phyloP scores from a whole-genome alignment of 2,329 filamentous ascomycete genomes.

The Emericellopsis atlantica region DNA sequence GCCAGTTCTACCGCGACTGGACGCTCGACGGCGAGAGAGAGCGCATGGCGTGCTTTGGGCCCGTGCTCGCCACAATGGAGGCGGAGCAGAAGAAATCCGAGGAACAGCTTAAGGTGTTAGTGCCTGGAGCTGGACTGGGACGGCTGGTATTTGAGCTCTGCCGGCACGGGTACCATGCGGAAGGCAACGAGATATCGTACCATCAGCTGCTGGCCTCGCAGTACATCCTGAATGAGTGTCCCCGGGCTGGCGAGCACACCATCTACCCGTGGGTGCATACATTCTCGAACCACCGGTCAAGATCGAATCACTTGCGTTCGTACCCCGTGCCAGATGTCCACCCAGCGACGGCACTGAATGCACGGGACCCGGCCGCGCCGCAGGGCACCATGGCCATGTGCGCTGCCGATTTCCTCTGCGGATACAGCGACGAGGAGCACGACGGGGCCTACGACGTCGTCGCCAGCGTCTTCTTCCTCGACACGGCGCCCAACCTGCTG shows the following conservation, averaged over 20 bases:
- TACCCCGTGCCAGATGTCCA: constrained; percentile 74
- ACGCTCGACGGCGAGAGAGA: constrained; percentile 64
- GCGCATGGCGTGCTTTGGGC: constrained; percentile 63
- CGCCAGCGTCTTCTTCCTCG: constrained; percentile 87
- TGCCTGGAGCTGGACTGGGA: constrained; percentile 83
- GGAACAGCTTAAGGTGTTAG: constrained; percentile 52
- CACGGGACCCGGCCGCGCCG: constrained; percentile 10
- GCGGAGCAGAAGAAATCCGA: constrained; percentile 26
- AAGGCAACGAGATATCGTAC: constrained; percentile 95
- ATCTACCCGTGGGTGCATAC: constrained; percentile 78
- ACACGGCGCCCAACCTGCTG: constrained; percentile 88
- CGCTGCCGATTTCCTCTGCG: constrained; percentile 81
- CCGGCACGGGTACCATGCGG: constrained; percentile 55
- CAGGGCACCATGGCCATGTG: constrained; percentile 78
- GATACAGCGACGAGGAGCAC: constrained; percentile 58
- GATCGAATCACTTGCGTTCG: constrained; percentile 61
- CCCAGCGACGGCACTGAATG: constrained; percentile 41
- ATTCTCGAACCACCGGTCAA: constrained; percentile 73
- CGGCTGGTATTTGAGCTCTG: constrained; percentile 83
- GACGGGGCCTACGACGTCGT: constrained; percentile 63
- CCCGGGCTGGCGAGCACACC: constrained; percentile 47
- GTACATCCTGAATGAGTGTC: constrained; percentile 60
- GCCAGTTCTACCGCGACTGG: constrained; percentile 95
- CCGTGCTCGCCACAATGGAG: constrained; percentile 55
- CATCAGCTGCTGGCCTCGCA: constrained; percentile 85